phyloP scores from a whole-genome alignment of 345 rosid genomes.

The Psidium guajava region DNA sequence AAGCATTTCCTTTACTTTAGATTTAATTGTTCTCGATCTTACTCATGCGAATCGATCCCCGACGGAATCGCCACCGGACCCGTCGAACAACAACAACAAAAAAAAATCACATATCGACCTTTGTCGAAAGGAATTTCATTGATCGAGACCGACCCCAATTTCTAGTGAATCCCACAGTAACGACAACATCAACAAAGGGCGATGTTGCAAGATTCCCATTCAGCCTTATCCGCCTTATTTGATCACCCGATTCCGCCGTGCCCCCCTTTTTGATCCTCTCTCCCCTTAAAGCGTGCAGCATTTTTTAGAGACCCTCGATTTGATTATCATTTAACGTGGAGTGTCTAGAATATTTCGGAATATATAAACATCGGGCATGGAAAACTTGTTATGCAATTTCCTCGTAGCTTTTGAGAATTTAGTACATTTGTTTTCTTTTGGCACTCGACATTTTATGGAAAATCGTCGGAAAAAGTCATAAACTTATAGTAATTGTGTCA shows the following conservation, averaged over 20 bases:
- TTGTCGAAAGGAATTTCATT: too few species aligned
- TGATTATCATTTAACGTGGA: neutral
- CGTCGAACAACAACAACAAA: too few species aligned
- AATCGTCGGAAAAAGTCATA: too few species aligned
- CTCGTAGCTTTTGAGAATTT: neutral
- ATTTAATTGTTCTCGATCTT: too few species aligned
- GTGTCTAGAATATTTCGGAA: neutral
- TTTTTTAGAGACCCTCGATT: neutral
- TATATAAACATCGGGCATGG: neutral
- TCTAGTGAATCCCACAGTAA: neutral
- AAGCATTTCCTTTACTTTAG: too few species aligned
- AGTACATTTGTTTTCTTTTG: neutral
- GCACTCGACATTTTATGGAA: neutral
- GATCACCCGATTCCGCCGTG: neutral
- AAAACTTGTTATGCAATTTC: neutral
- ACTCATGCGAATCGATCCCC: too few species aligned
- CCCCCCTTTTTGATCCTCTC: neutral
- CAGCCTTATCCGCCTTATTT: neutral
- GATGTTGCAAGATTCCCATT: neutral
- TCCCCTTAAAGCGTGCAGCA: neutral
- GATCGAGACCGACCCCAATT: neutral
- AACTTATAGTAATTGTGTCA: too few species aligned
- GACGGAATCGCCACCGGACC: too few species aligned
- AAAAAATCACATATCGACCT: too few species aligned
- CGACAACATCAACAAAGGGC: neutral